Evolutionary conservation across 441 rosid genomes (phyloP), one percentile per base, ranked within the genome.

Genomic region (Mallotus repandus): DNA sequence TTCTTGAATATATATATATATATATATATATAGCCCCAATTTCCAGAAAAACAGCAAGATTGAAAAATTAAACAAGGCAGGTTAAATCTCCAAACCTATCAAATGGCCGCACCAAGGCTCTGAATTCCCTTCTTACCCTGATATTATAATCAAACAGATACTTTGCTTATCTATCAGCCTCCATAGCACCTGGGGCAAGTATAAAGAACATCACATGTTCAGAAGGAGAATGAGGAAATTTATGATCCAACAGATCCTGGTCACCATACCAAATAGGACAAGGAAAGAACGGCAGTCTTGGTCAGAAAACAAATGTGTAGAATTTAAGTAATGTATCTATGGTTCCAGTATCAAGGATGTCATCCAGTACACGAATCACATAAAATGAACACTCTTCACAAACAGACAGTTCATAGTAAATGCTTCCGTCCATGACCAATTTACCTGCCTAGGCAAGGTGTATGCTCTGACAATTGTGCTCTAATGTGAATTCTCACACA

Each of bases 321-420:
- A 43, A 48, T 67, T 66, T 8, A 45, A 69, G 38, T 53, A 55
- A 43, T 52, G 74, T 69, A 58, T 69, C 50, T 60, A 68, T 53
- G 14, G 63, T 68, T 62, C 29, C 56, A 56, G 56, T 45, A 45
- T 70, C 68, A 38, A 54, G 35, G 29, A 69, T 69, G 69, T 64
- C 65, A 54, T 45, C 48, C 61, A 61, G 64, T 58, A 63, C 69
- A 63, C 10, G 63, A 60, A 80, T 68, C 71, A 61, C 67, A 58
- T 50, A 63, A 68, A 72, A 46, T 66, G 48, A 77, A 66, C 66
- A 76, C 63, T 46, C 54, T 25, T 64, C 63, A 69, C 66, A 72
- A 45, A 54, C 59, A 59, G 9, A 57, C 22, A 57, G 64, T 56
- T 57, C 1, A 32, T 2, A 21, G 60, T 61, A 49, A 32, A 55